phyloP scores from a whole-genome alignment of 768 basidiomycete species.

The Naganishia vaughanmartiniae region DNA sequence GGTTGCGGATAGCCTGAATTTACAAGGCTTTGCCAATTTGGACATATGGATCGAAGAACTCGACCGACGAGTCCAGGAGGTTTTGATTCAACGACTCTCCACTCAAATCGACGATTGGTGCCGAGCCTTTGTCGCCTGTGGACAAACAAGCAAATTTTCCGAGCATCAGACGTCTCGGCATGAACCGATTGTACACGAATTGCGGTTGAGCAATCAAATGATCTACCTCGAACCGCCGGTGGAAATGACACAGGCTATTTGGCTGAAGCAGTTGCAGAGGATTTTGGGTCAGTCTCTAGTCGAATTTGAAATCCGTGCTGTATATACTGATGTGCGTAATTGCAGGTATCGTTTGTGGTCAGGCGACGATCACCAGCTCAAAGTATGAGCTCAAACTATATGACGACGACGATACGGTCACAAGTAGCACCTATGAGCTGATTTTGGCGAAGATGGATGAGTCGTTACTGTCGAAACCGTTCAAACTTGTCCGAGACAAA shows the following conservation, averaged over 20 bases:
- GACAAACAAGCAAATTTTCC: not conserved
- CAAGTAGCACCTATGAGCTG: slow-evolving; percentile 54
- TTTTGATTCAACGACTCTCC: slow-evolving; percentile 69
- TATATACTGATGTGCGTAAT: slow-evolving; percentile 41
- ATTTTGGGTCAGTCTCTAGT: slow-evolving; percentile 68
- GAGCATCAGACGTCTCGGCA: slow-evolving; percentile 57
- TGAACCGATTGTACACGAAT: slow-evolving; percentile 87
- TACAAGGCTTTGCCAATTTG: slow-evolving; percentile 92
- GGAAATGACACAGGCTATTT: slow-evolving; percentile 83
- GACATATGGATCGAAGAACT: slow-evolving; percentile 83
- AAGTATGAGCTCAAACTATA: slow-evolving; percentile 95
- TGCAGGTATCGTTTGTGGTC: slow-evolving; percentile 70
- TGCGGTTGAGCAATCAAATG: slow-evolving; percentile 96
- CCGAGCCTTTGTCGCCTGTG: slow-evolving; percentile 39
- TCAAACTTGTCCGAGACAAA: slow-evolving; percentile 80
- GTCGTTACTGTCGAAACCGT: slow-evolving; percentile 72
- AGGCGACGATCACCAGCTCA: slow-evolving; percentile 86
- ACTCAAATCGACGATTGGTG: slow-evolving; percentile 85
- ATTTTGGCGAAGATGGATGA: slow-evolving; percentile 75
- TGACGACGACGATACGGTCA: slow-evolving; percentile 65
- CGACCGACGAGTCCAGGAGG: slow-evolving; percentile 74
- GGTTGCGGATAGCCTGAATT: slow-evolving; percentile 85
- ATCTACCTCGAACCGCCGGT: slow-evolving; percentile 98
- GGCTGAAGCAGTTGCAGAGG: slow-evolving; percentile 84
- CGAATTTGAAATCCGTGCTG: slow-evolving; percentile 22